phyloP scores from a whole-genome alignment of 148 eudicot genomes.

The Talinum fruticosum region DNA sequence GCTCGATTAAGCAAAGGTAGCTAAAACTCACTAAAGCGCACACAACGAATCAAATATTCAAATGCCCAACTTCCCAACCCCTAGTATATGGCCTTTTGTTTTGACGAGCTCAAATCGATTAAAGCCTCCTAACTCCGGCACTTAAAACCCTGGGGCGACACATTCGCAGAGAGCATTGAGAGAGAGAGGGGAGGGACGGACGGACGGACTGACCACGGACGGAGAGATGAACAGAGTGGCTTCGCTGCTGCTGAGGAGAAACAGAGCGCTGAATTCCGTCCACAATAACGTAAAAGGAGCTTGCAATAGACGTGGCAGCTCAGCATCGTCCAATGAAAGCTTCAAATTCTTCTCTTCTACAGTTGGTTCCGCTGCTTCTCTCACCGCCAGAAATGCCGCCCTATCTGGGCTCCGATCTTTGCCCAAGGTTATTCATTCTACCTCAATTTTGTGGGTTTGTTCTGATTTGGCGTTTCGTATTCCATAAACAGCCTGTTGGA shows the following conservation, averaged over 20 bases:
- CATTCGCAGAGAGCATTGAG: not conserved
- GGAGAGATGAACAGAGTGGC: constrained; percentile 50
- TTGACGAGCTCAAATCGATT: not conserved
- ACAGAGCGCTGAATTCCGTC: constrained; percentile 31
- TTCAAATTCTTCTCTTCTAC: constrained; percentile 37
- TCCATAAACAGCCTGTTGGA: not conserved
- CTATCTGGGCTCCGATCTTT: constrained; percentile 40
- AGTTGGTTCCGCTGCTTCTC: constrained; percentile 25
- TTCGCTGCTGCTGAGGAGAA: constrained; percentile 36
- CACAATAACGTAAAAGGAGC: constrained; percentile 28
- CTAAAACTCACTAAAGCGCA: too few relatives aligned
- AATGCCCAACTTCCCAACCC: too few relatives aligned
- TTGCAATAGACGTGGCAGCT: constrained; percentile 4
- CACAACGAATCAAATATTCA: too few relatives aligned
- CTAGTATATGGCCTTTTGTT: not conserved
- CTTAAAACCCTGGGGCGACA: not conserved
- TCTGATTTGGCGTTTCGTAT: not conserved
- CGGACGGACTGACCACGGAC: not conserved
- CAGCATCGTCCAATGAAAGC: constrained; percentile 29
- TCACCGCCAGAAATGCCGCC: constrained; percentile 36
- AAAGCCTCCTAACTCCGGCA: not conserved
- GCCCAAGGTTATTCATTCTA: constrained; percentile 31
- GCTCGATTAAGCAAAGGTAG: too few relatives aligned
- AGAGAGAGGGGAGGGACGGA: not conserved
- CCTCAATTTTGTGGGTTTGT: constrained; percentile 3